Evolutionary conservation across 2,329 filamentous ascomycete genomes (phyloP), one percentile per base, ranked within the genome.

Genomic region (Penicillium sp.): DNA sequence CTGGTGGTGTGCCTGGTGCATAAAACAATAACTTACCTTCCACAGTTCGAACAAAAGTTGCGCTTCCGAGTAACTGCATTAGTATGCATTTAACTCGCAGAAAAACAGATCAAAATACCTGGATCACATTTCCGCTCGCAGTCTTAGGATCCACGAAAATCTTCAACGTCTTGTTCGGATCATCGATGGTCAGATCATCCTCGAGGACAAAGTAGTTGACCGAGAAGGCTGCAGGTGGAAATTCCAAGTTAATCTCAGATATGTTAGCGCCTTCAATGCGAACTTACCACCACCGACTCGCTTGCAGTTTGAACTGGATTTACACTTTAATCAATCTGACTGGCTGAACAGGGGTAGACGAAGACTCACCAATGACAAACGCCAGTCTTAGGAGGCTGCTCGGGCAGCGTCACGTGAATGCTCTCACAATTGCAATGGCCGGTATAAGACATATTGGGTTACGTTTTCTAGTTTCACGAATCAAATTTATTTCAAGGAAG

Each of bases 391-490:
- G 53, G 7, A 2, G 66, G 66, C 47, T 65, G 63, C 26, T 58
- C 27, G 4, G 59, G 57, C 10, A 69, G 63, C 16, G 60, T 58
- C 29, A 69, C 55, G 39, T 54, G 57, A 31, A 69, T 31, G 27
- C 57, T 65, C 21, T 59, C 52, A 53, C 66, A 69, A 33, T 69
- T 69, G 53, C 66, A 69, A 21, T 61, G 58, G 24, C 65, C 66
- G 14, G 48, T 60, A n/a, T 67, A 69, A 11, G 58, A 33, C 66
- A 68, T 68, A 8, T 14, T 49, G 26, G 14, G 6, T 44, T 16
- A 46, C 13, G 14, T 1, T 5, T 16, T 27, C 2, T 9, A 10
- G 19, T 26, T 3, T n/a, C 35, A 11, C 44, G 13, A 46, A 46
- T 46, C 16, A 27, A 8, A n/a, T 19, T 46, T 11, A 5, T 46